Percentiles rank a stretch among this genome's conserved stretches.
phyloP scores from a whole-genome alignment of 2,329 filamentous ascomycete genomes.

The Cordyceps javanica region DNA sequence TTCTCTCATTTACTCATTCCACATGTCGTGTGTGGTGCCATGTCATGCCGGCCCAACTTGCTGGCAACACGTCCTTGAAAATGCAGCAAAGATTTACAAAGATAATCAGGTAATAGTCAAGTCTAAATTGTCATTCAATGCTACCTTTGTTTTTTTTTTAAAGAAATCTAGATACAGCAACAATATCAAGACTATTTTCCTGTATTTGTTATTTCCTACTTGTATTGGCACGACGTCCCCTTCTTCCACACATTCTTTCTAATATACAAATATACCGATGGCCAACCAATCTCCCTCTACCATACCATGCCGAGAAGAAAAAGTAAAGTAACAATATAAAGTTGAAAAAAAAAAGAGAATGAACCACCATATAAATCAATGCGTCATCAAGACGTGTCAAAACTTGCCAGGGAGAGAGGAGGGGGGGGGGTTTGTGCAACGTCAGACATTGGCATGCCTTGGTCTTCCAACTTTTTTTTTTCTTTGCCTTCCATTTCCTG shows the following conservation, averaged over 20 bases:
- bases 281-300: not conserved
- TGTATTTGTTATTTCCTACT: too few relatives aligned
- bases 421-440: not conserved
- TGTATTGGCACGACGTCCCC: too few relatives aligned
- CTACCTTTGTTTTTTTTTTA: not conserved
- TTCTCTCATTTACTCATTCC: too few relatives aligned
- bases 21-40: too few relatives aligned
- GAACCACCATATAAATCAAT: not conserved
- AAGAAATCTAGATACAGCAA: not conserved
- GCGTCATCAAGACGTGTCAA: not conserved
- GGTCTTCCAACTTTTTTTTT: too few relatives aligned
- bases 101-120: not conserved
- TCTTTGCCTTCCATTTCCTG: not conserved
- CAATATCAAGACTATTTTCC: too few relatives aligned
- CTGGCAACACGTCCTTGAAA: too few relatives aligned
- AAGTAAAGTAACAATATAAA: not conserved
- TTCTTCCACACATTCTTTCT: too few relatives aligned
- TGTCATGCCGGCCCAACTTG: too few relatives aligned
- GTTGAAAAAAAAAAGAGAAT: not conserved
- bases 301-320: not conserved
- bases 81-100: too few relatives aligned
- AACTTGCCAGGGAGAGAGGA: not conserved
- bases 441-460: too few relatives aligned
- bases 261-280: slow-evolving; percentile 7
- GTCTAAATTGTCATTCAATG: not conserved